Conservation (phyloP, 768 basidiomycete genomes). For the Boletus rubroflammeus region DNA sequence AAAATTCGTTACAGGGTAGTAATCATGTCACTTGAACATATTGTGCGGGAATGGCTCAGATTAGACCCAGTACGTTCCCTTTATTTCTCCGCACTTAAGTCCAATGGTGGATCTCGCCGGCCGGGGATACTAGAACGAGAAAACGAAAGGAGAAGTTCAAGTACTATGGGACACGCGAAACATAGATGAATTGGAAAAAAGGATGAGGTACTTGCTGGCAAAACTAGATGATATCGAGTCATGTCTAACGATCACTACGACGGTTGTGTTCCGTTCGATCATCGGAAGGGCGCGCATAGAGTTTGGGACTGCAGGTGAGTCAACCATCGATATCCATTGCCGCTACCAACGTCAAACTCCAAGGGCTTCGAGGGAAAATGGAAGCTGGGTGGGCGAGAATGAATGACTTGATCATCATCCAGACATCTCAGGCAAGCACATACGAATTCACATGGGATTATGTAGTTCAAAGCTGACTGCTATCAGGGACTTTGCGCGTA, state of each 20-base stretch:
- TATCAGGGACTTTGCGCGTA: constrained; percentile 74
- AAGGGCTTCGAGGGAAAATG: constrained; percentile 79
- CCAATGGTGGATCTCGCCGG: neutral
- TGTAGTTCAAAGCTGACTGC: neutral
- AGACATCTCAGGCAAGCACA: constrained; percentile 66
- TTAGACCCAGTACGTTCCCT: constrained; percentile 40
- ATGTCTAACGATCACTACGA: neutral
- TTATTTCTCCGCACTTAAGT: neutral
- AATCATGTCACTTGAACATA: constrained; percentile 31
- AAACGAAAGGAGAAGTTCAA: constrained; percentile 37
- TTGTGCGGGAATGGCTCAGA: constrained; percentile 51
- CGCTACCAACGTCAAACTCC: neutral
- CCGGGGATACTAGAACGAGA: constrained; percentile 36
- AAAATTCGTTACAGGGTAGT: neutral
- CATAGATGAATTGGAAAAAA: constrained; percentile 35
- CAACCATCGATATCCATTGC: neutral
- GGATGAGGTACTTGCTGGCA: constrained; percentile 36
- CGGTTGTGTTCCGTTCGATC: neutral
- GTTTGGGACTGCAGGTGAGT: constrained; percentile 82
- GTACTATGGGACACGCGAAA: constrained; percentile 30
- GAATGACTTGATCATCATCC: constrained; percentile 83
- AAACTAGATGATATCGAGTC: neutral
- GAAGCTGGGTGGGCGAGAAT: constrained; percentile 88
- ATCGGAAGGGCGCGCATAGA: constrained; percentile 61
- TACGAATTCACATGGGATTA: neutral